Evolutionary conservation across 495 filamentous ascomycete genomes (phyloP), one percentile per base, ranked within the genome.

Genomic region (Aspergillus funiculosus): DNA sequence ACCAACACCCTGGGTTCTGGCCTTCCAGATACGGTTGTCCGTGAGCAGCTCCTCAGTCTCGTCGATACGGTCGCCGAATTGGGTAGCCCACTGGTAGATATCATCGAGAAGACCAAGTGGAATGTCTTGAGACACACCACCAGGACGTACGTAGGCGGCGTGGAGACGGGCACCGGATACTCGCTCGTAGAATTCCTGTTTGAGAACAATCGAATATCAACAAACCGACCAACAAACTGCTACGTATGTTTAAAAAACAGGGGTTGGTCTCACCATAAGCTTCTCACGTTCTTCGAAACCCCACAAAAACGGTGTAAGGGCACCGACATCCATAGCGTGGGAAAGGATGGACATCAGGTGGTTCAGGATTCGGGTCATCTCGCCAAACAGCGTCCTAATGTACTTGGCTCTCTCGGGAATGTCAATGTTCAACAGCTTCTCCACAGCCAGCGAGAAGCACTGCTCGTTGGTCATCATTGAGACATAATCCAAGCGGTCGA

Each of bases 381-480:
- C 94, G 50, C 81, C 94, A 63, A 99, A 99, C 71, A 99, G 10
- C 19, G 91, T 96, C 36, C 94, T 81, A 62, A 99, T 99, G 75
- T 79, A 99, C 69, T 99, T 99, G 45, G 94, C 94, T 50, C 94
- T 77, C 36, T 89, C 85, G 20, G 94, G 94, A 55, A 99, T 87
- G 61, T 99, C 94, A 55, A 99, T 76, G 71, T 99, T 99, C 58
- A 99, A 69, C 39, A 99, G 76, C 80, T 97, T 99, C 76, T 99
- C 94, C 41, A 96, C 90, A 26, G 87, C 94, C 42, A 99, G 74
- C 9, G 88, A 79, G 65, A 84, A 99, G 58, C 91, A 96, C 71
- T 99, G 94, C 76, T 99, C 94, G 68, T 96, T 96, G 51, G 92
- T 97, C 92, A 97, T 98, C 94, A 99, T 99, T 63, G 89, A 95